Base-by-base conservation (phyloP, 257 asterid genomes). In the Solanum appendiculatum region DNA sequence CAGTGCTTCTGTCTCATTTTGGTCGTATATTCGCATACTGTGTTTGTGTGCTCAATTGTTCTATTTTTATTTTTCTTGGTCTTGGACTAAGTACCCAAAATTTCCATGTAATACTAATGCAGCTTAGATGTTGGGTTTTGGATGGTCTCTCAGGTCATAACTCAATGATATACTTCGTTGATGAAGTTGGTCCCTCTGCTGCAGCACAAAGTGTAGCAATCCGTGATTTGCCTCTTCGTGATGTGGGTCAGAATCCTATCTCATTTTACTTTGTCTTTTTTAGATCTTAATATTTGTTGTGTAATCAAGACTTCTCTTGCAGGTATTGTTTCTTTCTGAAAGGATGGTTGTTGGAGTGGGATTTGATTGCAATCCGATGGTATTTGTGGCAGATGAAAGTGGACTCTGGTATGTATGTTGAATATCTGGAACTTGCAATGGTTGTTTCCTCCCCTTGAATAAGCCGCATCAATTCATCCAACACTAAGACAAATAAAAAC, bases 161-260 rank as follows among this genome's bases (percentile, higher is more conserved):
- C 90, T 97, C 99, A 46, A 97, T 96, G 99, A 94, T 97, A 87
- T 97, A 97, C 93, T 96, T 97, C 84, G 99, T 93, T 84, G 99
- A 96, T 89, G 99, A 97, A 86, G 93, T 96, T 84, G 98, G 99
- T 25, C 91, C 98, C 90, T 94, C 99, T 90, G 99, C 99, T 87
- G 94, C 97, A 83, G 98, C 98, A 83, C 99, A 96, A 93, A 96
- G 93, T 90, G 95, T 97, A 87, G 96, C 99, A 86, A 90, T 94
- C 90, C 98, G 98, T 86, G 97, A 96, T 94, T 93, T 97, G 97
- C 99, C 99, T 58, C 99, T 97, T 92, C 99, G 98, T 90, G 98
- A 97, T 96, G 99, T 96, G 99, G 99, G 99, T 97, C 98, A 93
- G 98, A 95, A 93, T 94, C 96, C 96, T 87, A 90, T 91, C 96